Evolutionary conservation across 2,329 filamentous ascomycete genomes (phyloP), one percentile per base, ranked within the genome.

Genomic region (Chlorencoelia australis): DNA sequence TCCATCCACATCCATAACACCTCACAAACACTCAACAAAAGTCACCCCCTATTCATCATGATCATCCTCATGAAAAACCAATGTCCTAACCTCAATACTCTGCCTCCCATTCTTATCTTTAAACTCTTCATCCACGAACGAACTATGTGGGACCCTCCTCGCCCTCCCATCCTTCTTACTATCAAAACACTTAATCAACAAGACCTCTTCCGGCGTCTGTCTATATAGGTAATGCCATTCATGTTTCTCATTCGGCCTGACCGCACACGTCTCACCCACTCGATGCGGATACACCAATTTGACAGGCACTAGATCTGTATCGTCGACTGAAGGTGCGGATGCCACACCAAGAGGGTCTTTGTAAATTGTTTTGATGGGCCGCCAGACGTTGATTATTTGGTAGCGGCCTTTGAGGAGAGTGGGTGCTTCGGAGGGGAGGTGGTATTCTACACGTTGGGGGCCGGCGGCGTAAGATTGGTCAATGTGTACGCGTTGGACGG

Each of bases 141-240:
- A 68, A 5, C 64, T 64, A 46, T 76, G 72, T n/a, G 71, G 70
- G 20, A 71, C 64, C 4, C 69, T 53, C 7, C 69, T 60, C 5
- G 70, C 68, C 17, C 67, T 54, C 0, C 68, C 70, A 50, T 74
- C 70, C 16, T 59, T 59, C 60, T 73, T 70, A 17, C 61, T 70
- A 53, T 79, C 75, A 49, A 69, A 78, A 48, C 71, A 75, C 53
- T 78, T 79, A 55, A 79, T 73, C 28, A 79, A 48, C 3, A 72
- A 60, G 3, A 71, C 67, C 57, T 79, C 64, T 3, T 68, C 60
- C 0, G 71, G 69, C 0, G 58, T 62, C 49, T 75, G 65, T 1
- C 60, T 61, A 31, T 61, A 61, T 41, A 68, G 61, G 52, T 71
- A 75, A 50, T 66, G 69, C 71, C 71, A 75, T 48, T 56, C 59